phyloP scores from a whole-genome alignment of 345 rosid species.

The Corchorus capsularis region DNA sequence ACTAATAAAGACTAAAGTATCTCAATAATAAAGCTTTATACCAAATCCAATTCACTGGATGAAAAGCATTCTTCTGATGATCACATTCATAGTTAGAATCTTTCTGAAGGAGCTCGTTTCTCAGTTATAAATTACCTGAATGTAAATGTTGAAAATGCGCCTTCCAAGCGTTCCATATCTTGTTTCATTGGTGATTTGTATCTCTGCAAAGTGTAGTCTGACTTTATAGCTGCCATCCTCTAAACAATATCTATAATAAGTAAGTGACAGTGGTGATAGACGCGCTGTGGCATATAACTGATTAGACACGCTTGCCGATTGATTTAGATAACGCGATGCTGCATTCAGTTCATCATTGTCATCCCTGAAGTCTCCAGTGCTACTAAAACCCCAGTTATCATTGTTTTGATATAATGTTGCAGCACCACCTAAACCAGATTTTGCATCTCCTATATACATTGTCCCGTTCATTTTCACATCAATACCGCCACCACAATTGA shows the following conservation, averaged over 20 bases:
- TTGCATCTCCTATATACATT: constrained; percentile 55
- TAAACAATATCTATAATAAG: constrained; percentile 46
- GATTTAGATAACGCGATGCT: constrained; percentile 11
- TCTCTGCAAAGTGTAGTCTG: constrained; percentile 45
- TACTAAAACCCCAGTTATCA: constrained; percentile 66
- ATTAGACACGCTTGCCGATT: constrained; percentile 21
- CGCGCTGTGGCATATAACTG: constrained; percentile 35
- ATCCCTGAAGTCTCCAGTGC: constrained; percentile 74
- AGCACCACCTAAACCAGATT: constrained; percentile 42
- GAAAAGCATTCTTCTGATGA: constrained; percentile 1
- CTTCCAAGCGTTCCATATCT: constrained; percentile 42
- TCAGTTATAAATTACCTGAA: constrained; percentile 33
- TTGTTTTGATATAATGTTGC: constrained; percentile 44
- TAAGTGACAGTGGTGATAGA: constrained; percentile 44
- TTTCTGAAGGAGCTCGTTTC: neutral
- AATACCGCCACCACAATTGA: constrained; percentile 63
- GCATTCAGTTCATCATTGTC: constrained; percentile 38
- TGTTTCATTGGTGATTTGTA: constrained; percentile 33
- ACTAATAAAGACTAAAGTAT: neutral
- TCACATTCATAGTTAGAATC: neutral
- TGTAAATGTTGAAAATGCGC: constrained; percentile 46
- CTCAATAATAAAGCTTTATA: neutral
- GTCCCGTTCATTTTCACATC: constrained; percentile 34
- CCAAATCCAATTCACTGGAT: neutral
- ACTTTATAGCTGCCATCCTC: constrained; percentile 43